Base-by-base conservation (phyloP, 305 asterid genomes). In the Fraxinus greggii region DNA sequence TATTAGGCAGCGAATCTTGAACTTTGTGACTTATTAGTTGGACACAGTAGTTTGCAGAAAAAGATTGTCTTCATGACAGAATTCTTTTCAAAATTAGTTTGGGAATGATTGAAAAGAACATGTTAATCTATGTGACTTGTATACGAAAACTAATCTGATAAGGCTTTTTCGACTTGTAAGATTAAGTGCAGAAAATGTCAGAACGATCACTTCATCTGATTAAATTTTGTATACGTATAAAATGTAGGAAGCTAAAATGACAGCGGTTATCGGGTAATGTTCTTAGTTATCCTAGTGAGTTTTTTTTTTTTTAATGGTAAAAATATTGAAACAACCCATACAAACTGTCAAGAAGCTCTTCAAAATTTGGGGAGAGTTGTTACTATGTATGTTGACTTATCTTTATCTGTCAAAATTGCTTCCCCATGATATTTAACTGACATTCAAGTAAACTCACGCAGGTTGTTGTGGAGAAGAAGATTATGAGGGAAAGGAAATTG, bases 391-490 rank as follows among this genome's bases (percentile, higher is more conserved):
- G 74, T 67, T 67, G 21, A 5, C 21, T 67, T 3, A 67, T 28
- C 36, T 67, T 15, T 67, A 24, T 24, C 36, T 67, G 23, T 67
- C 69, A 65, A 61, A 56, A 59, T 61, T 79, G 79, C 26, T 73
- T 72, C 23, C 36, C 32, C 33, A 56, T 77, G 31, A 75, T 42
- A 4, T 24, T 33, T 75, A 77, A 70, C 83, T 72, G 67, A 79
- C 85, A 65, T 85, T 78, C 8, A 65, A 82, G 76, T 42, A 78
- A 75, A 72, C 72, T 84, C 77, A 63, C 72, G 42, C 89, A 94
- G 99, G 99, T 96, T 75, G 99, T 94, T 56, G 99, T 96, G 84
- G 99, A 96, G 90, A 96, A 96, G 92, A 96, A 91, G 90, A 89
- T 96, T 75, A 90, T 87, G 94, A 89, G 97, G 86, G 99, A 94